Percentiles rank a stretch among this genome's conserved stretches.
Conservation (phyloP, 2,329 filamentous ascomycete genomes). For the Phaeophleospora eucalypticola region DNA sequence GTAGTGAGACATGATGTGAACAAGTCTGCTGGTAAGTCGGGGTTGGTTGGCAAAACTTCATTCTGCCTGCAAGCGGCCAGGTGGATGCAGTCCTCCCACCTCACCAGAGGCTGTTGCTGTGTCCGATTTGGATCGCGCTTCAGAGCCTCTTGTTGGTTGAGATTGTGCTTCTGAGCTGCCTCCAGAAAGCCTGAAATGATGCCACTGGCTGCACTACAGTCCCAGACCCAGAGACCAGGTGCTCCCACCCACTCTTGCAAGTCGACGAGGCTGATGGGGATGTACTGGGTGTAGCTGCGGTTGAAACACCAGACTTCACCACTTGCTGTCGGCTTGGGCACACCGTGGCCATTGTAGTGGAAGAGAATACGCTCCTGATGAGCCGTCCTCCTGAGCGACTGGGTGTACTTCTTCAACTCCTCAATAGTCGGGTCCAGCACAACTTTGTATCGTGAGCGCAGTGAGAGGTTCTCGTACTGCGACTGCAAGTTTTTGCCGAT, state of each 20-base stretch:
- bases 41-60: slow-evolving; percentile 92
- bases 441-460: slow-evolving; percentile 95
- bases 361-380: slow-evolving; percentile 96
- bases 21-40: slow-evolving; percentile 84
- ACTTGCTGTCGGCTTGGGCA: slow-evolving; percentile 89
- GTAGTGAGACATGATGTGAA: slow-evolving; percentile 96
- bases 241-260: slow-evolving; percentile 93
- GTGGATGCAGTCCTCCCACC: slow-evolving; percentile 85
- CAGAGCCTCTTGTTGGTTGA: slow-evolving; percentile 74
- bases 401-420: slow-evolving; percentile 94
- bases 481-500: slow-evolving; percentile 95
- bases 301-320: slow-evolving; percentile 99
- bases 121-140: slow-evolving; percentile 61
- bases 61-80: slow-evolving; percentile 85
- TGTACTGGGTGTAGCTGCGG: slow-evolving; percentile 97
- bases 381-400: slow-evolving; percentile 82
- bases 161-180: slow-evolving; percentile 91
- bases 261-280: slow-evolving; percentile 92
- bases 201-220: slow-evolving; percentile 93
- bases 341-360: slow-evolving; percentile 97
- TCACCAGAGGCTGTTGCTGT: slow-evolving; percentile 36
- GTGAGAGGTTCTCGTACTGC: slow-evolving; percentile 92
- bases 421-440: slow-evolving; percentile 95
- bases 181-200: slow-evolving; percentile 93
- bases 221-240: slow-evolving; percentile 94